Conservation (phyloP, 164 flowering plant species). For the Saururus chinensis region DNA sequence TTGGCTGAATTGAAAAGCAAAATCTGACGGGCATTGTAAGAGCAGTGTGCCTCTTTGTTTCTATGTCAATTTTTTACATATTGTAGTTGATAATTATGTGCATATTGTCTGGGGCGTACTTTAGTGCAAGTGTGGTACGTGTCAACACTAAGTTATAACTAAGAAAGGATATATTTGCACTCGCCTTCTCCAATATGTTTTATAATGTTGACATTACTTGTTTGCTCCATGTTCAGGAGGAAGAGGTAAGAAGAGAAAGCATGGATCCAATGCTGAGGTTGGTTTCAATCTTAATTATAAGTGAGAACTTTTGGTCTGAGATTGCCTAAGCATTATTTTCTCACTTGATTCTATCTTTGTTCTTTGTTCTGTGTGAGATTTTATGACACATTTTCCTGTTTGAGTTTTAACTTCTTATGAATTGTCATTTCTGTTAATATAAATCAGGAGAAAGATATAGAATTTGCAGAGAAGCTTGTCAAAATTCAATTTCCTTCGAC, state of each 20-base stretch:
- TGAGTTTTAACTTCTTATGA: constrained; percentile 2
- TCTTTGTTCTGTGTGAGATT: neutral
- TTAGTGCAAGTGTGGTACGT: neutral
- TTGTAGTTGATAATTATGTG: neutral
- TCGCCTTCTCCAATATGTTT: neutral
- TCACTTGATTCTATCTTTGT: neutral
- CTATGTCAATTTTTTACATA: neutral
- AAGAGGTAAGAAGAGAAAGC: constrained; percentile 65
- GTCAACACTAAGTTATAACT: neutral
- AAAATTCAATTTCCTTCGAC: constrained; percentile 83
- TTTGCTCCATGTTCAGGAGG: constrained; percentile 23
- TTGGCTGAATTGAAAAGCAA: neutral
- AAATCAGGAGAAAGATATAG: constrained; percentile 43
- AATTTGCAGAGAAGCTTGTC: constrained; percentile 46
- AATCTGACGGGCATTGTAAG: no score
- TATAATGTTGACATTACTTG: neutral
- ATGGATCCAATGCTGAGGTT: constrained; percentile 49
- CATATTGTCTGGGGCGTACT: neutral
- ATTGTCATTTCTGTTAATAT: no score
- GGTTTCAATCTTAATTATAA: neutral
- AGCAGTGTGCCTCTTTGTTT: no score
- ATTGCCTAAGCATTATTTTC: neutral
- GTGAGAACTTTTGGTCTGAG: neutral
- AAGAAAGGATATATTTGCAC: neutral
- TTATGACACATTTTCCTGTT: no score